phyloP scores from a whole-genome alignment of 805 yeast species.

The Pichia heedii region DNA sequence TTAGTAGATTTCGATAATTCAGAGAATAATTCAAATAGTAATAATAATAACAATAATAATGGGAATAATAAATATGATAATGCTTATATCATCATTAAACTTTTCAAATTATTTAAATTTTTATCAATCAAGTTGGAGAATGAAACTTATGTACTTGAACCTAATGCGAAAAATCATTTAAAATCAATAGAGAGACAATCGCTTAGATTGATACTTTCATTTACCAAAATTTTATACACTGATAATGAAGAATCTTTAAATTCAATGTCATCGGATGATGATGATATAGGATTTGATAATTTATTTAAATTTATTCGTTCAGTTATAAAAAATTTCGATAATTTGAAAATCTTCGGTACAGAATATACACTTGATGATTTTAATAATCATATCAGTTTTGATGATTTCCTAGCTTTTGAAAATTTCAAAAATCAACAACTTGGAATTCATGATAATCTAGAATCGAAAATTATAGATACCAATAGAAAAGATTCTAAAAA shows the following conservation, averaged over 20 bases:
- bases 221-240: slow-evolving; percentile 24
- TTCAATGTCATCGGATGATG: slow-evolving; percentile 8
- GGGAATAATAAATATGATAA: slow-evolving; percentile 20
- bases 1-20: background rate
- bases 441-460: slow-evolving; percentile 5
- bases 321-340: slow-evolving; percentile 16
- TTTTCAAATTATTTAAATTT: slow-evolving; percentile 29
- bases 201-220: slow-evolving; percentile 25
- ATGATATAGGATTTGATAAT: slow-evolving; percentile 24
- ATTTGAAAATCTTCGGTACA: slow-evolving; percentile 13
- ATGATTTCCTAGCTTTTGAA: slow-evolving; percentile 21
- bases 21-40: background rate
- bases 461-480: slow-evolving; percentile 1
- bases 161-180: slow-evolving; percentile 14
- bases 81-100: slow-evolving; percentile 34
- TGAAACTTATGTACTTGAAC: slow-evolving; percentile 20
- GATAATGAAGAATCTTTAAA: slow-evolving; percentile 13
- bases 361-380: slow-evolving; percentile 15
- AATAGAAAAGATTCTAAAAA: background rate
- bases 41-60: no score
- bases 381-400: slow-evolving; percentile 17
- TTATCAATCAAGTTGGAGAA: slow-evolving; percentile 19
- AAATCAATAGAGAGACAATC: slow-evolving; percentile 21
- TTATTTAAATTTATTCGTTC: slow-evolving; percentile 24
- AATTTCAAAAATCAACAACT: slow-evolving; percentile 13